Conservation (phyloP, 2,329 filamentous ascomycete species). For the Tolypocladium tropicale region DNA sequence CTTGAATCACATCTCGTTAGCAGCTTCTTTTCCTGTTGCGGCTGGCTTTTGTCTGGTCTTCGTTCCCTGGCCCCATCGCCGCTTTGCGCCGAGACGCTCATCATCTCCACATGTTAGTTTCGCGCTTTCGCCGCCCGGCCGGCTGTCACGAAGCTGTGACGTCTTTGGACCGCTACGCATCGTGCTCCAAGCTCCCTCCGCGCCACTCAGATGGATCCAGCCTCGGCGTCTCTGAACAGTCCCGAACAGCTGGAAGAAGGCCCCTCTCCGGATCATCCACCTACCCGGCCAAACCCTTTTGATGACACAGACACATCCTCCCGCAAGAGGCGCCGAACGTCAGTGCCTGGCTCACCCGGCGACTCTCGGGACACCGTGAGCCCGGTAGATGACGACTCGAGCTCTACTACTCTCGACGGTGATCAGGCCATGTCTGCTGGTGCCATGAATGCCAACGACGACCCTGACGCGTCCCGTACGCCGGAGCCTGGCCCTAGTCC, state of each 20-base stretch:
- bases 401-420: constrained; percentile 19
- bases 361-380: constrained; percentile 36
- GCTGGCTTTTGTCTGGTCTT: neutral
- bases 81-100: constrained; percentile 8
- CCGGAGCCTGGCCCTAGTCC: constrained; percentile 23
- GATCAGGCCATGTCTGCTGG: constrained; percentile 15
- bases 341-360: constrained; percentile 43
- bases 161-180: constrained; percentile 35
- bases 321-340: constrained; percentile 53
- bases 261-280: constrained; percentile 51
- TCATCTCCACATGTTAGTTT: constrained; percentile 47
- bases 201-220: constrained; percentile 44
- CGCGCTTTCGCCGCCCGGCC: constrained; percentile 41
- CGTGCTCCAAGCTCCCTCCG: constrained; percentile 22
- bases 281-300: constrained; percentile 54
- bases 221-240: constrained; percentile 37
- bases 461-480: constrained; percentile 24
- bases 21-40: neutral
- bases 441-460: constrained; percentile 25
- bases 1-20: constrained; percentile 1
- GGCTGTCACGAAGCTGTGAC: constrained; percentile 42
- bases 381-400: constrained; percentile 20
- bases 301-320: constrained; percentile 45
- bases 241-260: constrained; percentile 37
- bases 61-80: neutral